phyloP scores from a whole-genome alignment of 208 protist species.

The Leishmania tarentolae region DNA sequence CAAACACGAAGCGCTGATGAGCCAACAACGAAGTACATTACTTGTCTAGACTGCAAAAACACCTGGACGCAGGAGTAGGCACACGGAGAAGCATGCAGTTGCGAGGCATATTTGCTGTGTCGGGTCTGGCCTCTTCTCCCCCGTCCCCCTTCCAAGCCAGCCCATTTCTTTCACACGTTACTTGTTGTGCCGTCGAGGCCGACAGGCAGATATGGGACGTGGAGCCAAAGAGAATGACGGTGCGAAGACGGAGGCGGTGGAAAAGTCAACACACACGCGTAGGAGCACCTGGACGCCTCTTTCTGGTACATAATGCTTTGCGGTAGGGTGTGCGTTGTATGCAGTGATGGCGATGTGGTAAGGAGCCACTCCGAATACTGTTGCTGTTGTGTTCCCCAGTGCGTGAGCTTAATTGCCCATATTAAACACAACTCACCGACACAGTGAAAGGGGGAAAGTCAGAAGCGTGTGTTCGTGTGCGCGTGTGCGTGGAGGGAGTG shows the following conservation, averaged over 20 bases:
- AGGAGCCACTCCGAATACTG: background rate
- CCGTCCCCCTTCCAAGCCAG: background rate
- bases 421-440: background rate
- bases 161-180: background rate
- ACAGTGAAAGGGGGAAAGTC: background rate
- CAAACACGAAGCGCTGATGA: slow-evolving; percentile 98
- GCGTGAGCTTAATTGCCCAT: background rate
- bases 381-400: background rate
- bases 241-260: background rate
- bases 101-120: too few species aligned
- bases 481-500: too few species aligned
- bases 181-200: background rate
- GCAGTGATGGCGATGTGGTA: background rate
- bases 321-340: background rate
- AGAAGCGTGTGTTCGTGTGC: too few species aligned
- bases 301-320: background rate
- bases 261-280: background rate
- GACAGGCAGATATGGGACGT: background rate
- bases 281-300: background rate
- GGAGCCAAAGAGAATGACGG: slow-evolving; percentile 5
- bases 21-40: slow-evolving; percentile 97
- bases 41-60: slow-evolving; percentile 91
- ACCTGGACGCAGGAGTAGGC: slow-evolving; percentile 87
- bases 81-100: background rate
- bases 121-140: background rate